These are phyloP conservation scores for Fusarium veterinarium DNA, from an alignment of 2,329 filamentous ascomycete genomes.

Conservation along the genomic window DNA sequence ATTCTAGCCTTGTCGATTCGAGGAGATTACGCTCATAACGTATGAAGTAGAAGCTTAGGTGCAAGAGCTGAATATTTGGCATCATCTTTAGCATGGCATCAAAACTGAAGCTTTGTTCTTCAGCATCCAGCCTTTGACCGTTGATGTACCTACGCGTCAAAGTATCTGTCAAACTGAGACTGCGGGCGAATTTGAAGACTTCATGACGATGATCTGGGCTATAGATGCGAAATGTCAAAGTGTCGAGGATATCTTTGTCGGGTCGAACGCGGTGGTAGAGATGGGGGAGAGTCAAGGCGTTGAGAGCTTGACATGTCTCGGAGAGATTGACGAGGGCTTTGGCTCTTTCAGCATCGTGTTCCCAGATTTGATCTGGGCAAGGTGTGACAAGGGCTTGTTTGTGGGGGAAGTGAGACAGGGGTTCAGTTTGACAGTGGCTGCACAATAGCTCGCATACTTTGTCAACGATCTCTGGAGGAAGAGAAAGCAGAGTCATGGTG, in stretches of 20 bases:
- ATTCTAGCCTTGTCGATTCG: rapidly evolving
- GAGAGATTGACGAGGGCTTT: background rate
- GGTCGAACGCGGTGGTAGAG: background rate
- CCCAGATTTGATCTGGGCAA: background rate
- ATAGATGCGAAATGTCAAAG: background rate
- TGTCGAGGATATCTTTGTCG: no score
- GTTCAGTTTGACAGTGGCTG: rapidly evolving
- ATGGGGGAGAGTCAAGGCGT: background rate
- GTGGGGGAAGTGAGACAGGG: background rate
- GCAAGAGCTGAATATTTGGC: background rate
- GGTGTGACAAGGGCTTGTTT: rapidly evolving
- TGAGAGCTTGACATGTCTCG: background rate
- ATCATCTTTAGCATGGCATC: background rate
- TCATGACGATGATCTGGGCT: background rate
- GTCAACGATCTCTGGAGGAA: background rate
- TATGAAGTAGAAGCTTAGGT: rapidly evolving
- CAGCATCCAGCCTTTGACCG: no score
- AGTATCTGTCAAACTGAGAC: background rate
- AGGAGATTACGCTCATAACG: background rate
- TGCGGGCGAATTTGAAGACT: background rate
- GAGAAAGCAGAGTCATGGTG: background rate
- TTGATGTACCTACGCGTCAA: no score
- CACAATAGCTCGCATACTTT: rapidly evolving
- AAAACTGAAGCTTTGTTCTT: no score
- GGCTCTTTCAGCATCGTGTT: rapidly evolving